Percentiles rank a stretch among this genome's conserved stretches.
These are phyloP conservation scores for Mycena leptocephala DNA, from an alignment of 768 basidiomycete species.

Conservation along the genomic window DNA sequence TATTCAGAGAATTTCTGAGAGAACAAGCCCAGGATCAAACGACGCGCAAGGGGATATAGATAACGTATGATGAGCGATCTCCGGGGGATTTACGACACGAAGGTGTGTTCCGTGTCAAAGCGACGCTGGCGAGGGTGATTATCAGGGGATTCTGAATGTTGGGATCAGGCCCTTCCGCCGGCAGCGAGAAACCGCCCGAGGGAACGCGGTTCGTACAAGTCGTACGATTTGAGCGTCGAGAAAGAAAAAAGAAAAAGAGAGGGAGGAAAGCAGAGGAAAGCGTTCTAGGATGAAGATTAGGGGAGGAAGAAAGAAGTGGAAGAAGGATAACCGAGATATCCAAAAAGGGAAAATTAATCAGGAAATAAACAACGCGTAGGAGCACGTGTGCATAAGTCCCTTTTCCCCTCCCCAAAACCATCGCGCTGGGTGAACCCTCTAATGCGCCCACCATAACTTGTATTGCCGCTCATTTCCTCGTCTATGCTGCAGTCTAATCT, in stretches of 20 bases:
- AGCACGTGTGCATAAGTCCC: neutral
- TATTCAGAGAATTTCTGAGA: too few species aligned
- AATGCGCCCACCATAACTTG: neutral
- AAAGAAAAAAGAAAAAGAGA: neutral
- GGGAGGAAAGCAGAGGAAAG: neutral
- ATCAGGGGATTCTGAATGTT: neutral
- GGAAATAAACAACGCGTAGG: constrained; percentile 17
- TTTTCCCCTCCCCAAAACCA: neutral
- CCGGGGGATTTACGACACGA: neutral
- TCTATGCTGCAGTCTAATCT: too few species aligned
- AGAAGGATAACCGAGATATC: neutral
- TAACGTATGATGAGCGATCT: constrained; percentile 1
- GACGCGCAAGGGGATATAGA: too few species aligned
- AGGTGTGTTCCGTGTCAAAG: constrained; percentile 16
- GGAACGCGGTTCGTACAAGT: neutral
- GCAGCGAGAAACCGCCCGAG: neutral
- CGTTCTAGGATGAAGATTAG: neutral
- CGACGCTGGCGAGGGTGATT: neutral
- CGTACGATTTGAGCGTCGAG: neutral
- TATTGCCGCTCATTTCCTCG: neutral
- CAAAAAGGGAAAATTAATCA: constrained; percentile 1
- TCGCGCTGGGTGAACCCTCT: neutral
- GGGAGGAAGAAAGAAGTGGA: neutral
- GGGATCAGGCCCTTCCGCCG: neutral
- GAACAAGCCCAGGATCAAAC: too few species aligned